Percentiles rank a stretch among this genome's conserved stretches.
Conservation (phyloP, 179 eudicot genomes). For the Spergularia azorica region DNA sequence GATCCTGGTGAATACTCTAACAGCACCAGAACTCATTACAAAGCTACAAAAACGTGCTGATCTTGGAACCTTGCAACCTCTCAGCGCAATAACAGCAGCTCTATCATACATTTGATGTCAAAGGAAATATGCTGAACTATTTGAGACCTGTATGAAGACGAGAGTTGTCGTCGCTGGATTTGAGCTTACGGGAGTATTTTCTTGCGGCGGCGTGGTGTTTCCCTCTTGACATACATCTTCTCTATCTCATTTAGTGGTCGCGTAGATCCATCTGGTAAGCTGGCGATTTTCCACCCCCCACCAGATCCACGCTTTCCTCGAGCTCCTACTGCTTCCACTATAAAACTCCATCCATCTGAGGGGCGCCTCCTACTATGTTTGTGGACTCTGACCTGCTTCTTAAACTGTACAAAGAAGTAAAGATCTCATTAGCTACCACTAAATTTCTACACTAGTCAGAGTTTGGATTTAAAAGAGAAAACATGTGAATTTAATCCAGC, state of each 20-base stretch:
- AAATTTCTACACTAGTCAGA: neutral
- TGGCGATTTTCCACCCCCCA: slow-evolving; percentile 86
- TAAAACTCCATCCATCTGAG: slow-evolving; percentile 74
- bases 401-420: slow-evolving; percentile 45
- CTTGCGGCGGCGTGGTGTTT: slow-evolving; percentile 75
- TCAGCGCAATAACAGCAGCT: slow-evolving; percentile 11
- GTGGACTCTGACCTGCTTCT: slow-evolving; percentile 67
- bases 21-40: neutral
- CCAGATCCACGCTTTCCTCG: slow-evolving; percentile 79
- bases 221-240: slow-evolving; percentile 79
- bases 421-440: neutral
- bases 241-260: slow-evolving; percentile 78
- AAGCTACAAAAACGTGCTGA: slow-evolving; percentile 9
- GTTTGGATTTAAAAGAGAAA: no score
- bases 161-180: neutral
- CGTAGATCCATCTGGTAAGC: slow-evolving; percentile 79
- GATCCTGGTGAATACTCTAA: neutral
- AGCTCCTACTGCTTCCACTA: slow-evolving; percentile 69
- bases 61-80: no score
- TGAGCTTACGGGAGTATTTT: slow-evolving; percentile 57
- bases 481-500: slow-evolving; percentile 7
- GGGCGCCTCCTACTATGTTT: slow-evolving; percentile 88
- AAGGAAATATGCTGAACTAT: slow-evolving; percentile 2
- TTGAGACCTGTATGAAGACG: neutral
- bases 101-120: slow-evolving; percentile 18